A percentile compares a stretch with the other conserved stretches of the same genome.
These are phyloP conservation scores for Hymenoscyphus infarciens DNA, from an alignment of 2,329 filamentous ascomycete genomes.

Conservation along the genomic window DNA sequence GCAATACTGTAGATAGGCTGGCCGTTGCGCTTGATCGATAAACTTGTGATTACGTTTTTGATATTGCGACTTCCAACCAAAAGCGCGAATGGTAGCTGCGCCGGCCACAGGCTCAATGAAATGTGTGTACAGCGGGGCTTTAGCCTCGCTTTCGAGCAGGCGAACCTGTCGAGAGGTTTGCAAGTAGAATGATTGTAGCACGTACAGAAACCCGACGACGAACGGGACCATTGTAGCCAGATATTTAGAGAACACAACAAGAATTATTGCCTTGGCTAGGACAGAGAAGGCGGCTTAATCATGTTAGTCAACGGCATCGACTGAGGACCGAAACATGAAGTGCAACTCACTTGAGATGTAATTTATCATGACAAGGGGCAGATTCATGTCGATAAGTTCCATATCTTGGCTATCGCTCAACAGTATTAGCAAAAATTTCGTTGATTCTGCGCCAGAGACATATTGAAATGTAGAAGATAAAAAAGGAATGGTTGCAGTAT, in stretches of 20 bases:
- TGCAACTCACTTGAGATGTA: too few relatives aligned
- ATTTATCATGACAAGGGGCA: conserved; percentile 2
- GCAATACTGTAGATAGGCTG: conserved; percentile 53
- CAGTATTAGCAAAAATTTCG: conserved; percentile 4
- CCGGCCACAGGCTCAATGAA: conserved; percentile 46
- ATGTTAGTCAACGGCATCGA: too few relatives aligned
- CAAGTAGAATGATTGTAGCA: conserved; percentile 41
- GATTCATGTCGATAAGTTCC: conserved; percentile 18
- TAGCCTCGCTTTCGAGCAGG: conserved; percentile 43
- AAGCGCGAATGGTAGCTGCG: conserved; percentile 51
- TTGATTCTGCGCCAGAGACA: neutral
- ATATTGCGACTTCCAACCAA: conserved; percentile 45
- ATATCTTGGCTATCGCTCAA: conserved; percentile 18
- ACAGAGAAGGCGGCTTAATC: too few relatives aligned
- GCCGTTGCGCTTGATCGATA: conserved; percentile 51
- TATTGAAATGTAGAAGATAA: neutral
- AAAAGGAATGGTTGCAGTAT: too few relatives aligned
- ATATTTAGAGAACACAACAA: conserved; percentile 12
- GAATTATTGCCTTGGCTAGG: conserved; percentile 6
- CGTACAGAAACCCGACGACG: conserved; percentile 9
- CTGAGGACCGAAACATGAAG: too few relatives aligned
- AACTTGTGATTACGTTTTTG: conserved; percentile 27
- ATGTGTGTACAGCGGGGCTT: conserved; percentile 43
- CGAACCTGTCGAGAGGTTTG: conserved; percentile 47
- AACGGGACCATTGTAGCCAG: conserved; percentile 19